These are phyloP conservation scores for Toxoplasma gondii DNA, from an alignment of 169 alveolate species.

Conservation along the genomic window DNA sequence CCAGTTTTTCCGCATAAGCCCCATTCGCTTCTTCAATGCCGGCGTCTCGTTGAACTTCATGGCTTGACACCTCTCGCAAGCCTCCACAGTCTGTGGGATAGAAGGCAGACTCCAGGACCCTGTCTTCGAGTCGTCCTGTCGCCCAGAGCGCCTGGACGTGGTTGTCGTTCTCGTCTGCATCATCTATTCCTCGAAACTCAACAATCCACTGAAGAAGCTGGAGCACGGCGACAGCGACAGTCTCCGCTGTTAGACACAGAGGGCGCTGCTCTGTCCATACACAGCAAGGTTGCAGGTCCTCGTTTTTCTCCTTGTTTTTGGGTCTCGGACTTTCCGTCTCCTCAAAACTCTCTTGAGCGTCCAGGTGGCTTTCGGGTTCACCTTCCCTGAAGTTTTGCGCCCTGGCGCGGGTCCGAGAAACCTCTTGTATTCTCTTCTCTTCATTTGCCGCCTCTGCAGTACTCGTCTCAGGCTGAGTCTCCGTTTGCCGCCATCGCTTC, in stretches of 20 bases:
- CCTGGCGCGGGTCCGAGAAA: background rate
- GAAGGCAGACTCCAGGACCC: too few relatives aligned
- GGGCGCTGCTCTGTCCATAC: constrained; percentile 9
- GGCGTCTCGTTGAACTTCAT: too few relatives aligned
- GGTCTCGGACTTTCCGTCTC: background rate
- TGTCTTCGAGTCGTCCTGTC: too few relatives aligned
- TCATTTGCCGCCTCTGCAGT: background rate
- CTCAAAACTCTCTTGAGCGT: background rate
- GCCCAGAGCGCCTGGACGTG: background rate
- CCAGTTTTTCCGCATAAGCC: too few relatives aligned
- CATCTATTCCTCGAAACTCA: constrained; percentile 11
- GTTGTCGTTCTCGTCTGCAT: background rate
- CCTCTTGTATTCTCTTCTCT: background rate
- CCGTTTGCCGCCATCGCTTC: background rate
- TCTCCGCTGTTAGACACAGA: constrained; percentile 18
- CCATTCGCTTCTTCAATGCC: too few relatives aligned
- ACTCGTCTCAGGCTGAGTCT: background rate
- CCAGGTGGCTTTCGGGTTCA: too few relatives aligned
- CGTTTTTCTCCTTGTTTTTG: background rate
- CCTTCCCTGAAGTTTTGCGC: too few relatives aligned
- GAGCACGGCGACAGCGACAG: background rate
- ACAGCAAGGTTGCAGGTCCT: background rate
- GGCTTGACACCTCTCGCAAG: too few relatives aligned
- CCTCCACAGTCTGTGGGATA: too few relatives aligned
- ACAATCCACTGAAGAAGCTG: constrained; percentile 31